These are phyloP conservation scores for Plasmodium berghei DNA, from an alignment of 169 alveolate genomes.

Conservation along the genomic window DNA sequence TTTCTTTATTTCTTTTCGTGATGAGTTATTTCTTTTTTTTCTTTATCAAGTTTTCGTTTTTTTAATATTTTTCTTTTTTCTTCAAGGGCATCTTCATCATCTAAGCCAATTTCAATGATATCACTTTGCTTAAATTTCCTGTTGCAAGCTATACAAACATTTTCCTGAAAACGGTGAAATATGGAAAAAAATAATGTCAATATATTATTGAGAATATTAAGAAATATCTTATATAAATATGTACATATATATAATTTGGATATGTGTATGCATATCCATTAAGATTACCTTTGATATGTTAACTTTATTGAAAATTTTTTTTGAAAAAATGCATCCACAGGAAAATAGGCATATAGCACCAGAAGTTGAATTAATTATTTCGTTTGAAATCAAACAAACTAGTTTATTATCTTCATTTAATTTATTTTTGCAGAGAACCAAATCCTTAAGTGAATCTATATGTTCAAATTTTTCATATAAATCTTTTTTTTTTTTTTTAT, in stretches of 20 bases:
- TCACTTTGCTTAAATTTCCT: slow-evolving; percentile 32
- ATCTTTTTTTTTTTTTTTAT: slow-evolving; percentile 53
- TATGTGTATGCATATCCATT: neutral
- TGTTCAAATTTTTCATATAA: slow-evolving; percentile 43
- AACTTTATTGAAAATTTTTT: slow-evolving; percentile 44
- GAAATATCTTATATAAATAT: too few species aligned
- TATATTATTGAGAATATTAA: neutral
- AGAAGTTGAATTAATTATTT: slow-evolving; percentile 55
- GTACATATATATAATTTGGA: neutral
- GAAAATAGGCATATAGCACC: slow-evolving; percentile 69
- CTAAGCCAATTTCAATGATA: slow-evolving; percentile 61
- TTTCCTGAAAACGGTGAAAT: slow-evolving; percentile 22
- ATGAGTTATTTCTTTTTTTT: slow-evolving; percentile 13
- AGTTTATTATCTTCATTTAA: slow-evolving; percentile 53
- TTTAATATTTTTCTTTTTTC: slow-evolving; percentile 16
- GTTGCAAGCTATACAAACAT: slow-evolving; percentile 32
- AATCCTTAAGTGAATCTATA: slow-evolving; percentile 56
- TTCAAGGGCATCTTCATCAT: slow-evolving; percentile 28
- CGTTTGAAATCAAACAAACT: slow-evolving; percentile 60
- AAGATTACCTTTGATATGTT: slow-evolving; percentile 20
- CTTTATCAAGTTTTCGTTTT: slow-evolving; percentile 20
- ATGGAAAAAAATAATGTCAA: neutral
- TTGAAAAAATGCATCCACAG: slow-evolving; percentile 65
- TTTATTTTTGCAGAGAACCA: slow-evolving; percentile 60
- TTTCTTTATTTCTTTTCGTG: slow-evolving; percentile 4